Percentiles rank a stretch among this genome's conserved stretches.
These are phyloP conservation scores for Erodium maritimum DNA, from an alignment of 345 rosid genomes.

Conservation along the genomic window DNA sequence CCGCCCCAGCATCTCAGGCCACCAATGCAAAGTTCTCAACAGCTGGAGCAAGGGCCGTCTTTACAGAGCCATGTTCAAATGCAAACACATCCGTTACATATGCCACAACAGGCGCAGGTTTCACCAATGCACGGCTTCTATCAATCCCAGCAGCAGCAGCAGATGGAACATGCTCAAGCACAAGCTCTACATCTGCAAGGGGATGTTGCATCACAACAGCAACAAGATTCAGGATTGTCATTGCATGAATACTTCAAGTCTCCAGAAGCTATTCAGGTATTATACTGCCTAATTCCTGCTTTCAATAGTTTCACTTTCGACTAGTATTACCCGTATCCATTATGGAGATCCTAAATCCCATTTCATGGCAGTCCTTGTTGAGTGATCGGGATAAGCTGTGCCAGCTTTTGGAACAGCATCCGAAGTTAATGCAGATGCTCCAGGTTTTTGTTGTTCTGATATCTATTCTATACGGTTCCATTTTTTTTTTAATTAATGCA, in stretches of 20 bases:
- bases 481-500: not conserved
- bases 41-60: constrained; percentile 53
- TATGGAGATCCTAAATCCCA: not conserved
- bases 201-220: constrained; percentile 47
- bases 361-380: constrained; percentile 58
- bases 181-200: constrained; percentile 47
- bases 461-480: not conserved
- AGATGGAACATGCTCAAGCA: constrained; percentile 39
- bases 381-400: constrained; percentile 92
- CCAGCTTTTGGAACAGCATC: constrained; percentile 95
- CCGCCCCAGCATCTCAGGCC: constrained; percentile 81
- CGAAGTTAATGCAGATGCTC: constrained; percentile 95
- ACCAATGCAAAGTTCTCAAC: constrained; percentile 43
- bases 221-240: constrained; percentile 71
- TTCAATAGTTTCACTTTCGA: not conserved
- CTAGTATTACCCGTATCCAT: not conserved
- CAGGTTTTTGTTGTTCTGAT: constrained; percentile 40
- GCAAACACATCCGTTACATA: constrained; percentile 56
- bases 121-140: constrained; percentile 43
- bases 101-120: constrained; percentile 56
- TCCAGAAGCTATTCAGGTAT: constrained; percentile 95
- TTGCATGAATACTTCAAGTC: constrained; percentile 79
- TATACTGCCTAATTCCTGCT: not conserved
- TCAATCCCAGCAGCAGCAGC: constrained; percentile 61
- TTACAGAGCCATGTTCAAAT: too few species aligned